phyloP scores from a whole-genome alignment of 768 basidiomycete species.

The Daedaleopsis sinensis region DNA sequence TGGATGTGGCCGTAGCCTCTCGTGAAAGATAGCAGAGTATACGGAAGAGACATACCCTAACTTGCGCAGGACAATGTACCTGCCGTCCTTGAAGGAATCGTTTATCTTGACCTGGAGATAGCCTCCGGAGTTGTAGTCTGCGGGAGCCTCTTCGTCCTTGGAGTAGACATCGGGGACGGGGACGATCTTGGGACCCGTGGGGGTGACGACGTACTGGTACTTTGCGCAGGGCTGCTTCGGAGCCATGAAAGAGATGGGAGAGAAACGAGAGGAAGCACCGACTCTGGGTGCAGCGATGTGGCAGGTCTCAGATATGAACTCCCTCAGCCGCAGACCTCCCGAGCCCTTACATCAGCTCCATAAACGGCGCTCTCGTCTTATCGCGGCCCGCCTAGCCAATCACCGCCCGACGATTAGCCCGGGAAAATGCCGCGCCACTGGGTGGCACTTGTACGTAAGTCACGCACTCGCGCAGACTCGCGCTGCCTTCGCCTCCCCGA shows the following conservation, averaged over 20 bases:
- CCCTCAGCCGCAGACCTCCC: not conserved
- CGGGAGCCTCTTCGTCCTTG: slow-evolving; percentile 84
- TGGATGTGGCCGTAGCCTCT: slow-evolving; percentile 9
- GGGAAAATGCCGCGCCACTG: slow-evolving; percentile 6
- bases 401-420: slow-evolving; percentile 10
- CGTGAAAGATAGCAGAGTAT: slow-evolving; percentile 11
- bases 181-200: slow-evolving; percentile 68
- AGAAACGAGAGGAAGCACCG: slow-evolving; percentile 10
- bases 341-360: slow-evolving; percentile 14
- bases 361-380: slow-evolving; percentile 9
- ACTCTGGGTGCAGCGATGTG: slow-evolving; percentile 4
- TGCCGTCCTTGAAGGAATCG: slow-evolving; percentile 81
- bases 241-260: slow-evolving; percentile 51
- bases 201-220: slow-evolving; percentile 75
- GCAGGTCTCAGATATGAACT: slow-evolving; percentile 18
- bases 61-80: slow-evolving; percentile 88
- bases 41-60: slow-evolving; percentile 61
- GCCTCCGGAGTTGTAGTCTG: slow-evolving; percentile 80
- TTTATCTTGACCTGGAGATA: slow-evolving; percentile 66
- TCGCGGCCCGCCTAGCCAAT: slow-evolving; percentile 17
- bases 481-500: not conserved
- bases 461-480: too few species aligned
- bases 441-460: slow-evolving; percentile 5
- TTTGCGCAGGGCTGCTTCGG: slow-evolving; percentile 67
- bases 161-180: slow-evolving; percentile 65